Conservation (phyloP, 2,329 filamentous ascomycete genomes). For the Colletotrichum cereale region DNA sequence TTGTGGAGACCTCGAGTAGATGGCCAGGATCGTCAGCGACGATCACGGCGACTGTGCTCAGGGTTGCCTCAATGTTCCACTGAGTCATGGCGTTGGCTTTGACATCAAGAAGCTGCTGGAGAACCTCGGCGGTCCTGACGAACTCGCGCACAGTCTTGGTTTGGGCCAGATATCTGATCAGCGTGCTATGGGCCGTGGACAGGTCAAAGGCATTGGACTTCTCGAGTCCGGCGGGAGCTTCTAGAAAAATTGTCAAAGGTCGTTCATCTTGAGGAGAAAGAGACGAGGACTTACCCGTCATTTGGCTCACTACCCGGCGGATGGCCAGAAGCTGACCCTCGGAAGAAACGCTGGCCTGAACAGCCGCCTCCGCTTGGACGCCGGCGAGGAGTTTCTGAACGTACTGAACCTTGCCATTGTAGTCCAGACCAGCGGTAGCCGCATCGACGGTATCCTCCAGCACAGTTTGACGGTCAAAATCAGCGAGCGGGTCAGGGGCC, state of each 20-base stretch:
- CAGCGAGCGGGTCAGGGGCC: conserved; percentile 25
- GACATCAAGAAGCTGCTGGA: conserved; percentile 63
- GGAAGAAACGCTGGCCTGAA: conserved; percentile 3
- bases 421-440: conserved; percentile 50
- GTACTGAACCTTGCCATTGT: conserved; percentile 52
- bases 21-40: conserved; percentile 43
- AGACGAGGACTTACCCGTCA: conserved; percentile 51
- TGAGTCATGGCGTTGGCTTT: conserved; percentile 65
- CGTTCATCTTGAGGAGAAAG: background rate
- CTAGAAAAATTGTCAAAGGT: conserved; percentile 1
- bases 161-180: conserved; percentile 50
- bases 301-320: conserved; percentile 55
- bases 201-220: conserved; percentile 52
- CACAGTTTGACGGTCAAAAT: conserved; percentile 39
- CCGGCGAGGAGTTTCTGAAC: conserved; percentile 52
- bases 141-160: conserved; percentile 50
- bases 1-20: conserved; percentile 47
- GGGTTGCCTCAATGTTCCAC: conserved; percentile 68
- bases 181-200: conserved; percentile 55
- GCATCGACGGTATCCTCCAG: conserved; percentile 49
- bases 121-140: conserved; percentile 55
- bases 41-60: conserved; percentile 58
- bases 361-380: conserved; percentile 5
- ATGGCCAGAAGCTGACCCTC: conserved; percentile 59
- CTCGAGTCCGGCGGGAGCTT: conserved; percentile 31